Conservation (phyloP, 441 rosid species). For the Isatis lusitanica region DNA sequence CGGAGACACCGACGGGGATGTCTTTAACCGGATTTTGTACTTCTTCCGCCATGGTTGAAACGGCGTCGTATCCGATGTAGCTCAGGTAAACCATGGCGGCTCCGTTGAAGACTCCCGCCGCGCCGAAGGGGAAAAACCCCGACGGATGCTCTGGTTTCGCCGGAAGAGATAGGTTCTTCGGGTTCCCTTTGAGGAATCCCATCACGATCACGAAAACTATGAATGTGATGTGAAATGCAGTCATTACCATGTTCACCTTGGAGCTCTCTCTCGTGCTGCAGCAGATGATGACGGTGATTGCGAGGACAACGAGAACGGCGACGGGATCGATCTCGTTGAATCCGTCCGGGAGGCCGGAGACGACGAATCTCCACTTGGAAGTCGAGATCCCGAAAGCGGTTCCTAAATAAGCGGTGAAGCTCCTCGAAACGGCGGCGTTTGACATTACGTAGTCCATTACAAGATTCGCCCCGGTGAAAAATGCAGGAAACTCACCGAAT, state of each 20-base stretch:
- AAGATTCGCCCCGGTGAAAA: conserved; percentile 84
- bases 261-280: conserved; percentile 78
- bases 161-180: conserved; percentile 58
- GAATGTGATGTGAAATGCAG: conserved; percentile 75
- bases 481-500: conserved; percentile 91
- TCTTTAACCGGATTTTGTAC: conserved; percentile 75
- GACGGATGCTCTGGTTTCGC: conserved; percentile 50
- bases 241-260: conserved; percentile 66
- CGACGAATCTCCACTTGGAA: conserved; percentile 58
- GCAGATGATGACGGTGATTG: conserved; percentile 68
- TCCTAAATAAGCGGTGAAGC: conserved; percentile 74
- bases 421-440: conserved; percentile 86
- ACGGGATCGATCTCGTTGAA: conserved; percentile 73
- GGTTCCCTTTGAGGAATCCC: conserved; percentile 71
- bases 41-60: conserved; percentile 96
- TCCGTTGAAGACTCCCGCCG: conserved; percentile 73
- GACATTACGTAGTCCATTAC: conserved; percentile 87
- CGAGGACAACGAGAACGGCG: conserved; percentile 58
- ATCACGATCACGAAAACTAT: conserved; percentile 62
- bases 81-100: conserved; percentile 84
- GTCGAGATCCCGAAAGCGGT: conserved; percentile 70
- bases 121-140: conserved; percentile 77
- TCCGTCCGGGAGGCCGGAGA: conserved; percentile 61
- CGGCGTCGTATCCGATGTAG: conserved; percentile 95
- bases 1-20: conserved; percentile 85